Conservation (phyloP, 78 protist genomes). For the Dictyostelium brefeldianum region DNA sequence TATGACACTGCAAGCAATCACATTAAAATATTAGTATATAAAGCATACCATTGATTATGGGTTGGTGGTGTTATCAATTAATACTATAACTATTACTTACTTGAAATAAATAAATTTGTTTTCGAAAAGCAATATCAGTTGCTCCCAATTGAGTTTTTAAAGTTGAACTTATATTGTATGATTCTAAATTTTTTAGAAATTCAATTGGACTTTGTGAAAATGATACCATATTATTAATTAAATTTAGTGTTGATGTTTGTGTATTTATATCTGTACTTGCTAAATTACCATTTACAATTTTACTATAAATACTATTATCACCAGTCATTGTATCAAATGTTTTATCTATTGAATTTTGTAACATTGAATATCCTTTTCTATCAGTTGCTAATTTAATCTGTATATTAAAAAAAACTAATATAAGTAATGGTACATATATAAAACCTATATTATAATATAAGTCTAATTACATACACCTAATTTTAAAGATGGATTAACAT, state of each 20-base stretch:
- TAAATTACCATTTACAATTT: slow-evolving; percentile 34
- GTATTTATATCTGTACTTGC: slow-evolving; percentile 58
- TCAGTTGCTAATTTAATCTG: slow-evolving; percentile 25
- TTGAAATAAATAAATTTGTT: slow-evolving; percentile 69
- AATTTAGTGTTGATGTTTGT: slow-evolving; percentile 46
- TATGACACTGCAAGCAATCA: not conserved
- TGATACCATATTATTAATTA: slow-evolving; percentile 46
- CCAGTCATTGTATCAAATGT: slow-evolving; percentile 17
- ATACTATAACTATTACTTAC: not conserved
- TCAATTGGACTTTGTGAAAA: slow-evolving; percentile 21
- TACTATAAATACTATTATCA: slow-evolving; percentile 25
- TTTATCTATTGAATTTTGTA: slow-evolving; percentile 25
- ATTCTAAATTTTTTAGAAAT: slow-evolving; percentile 36
- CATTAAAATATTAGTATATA: not conserved
- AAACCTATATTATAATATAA: not conserved
- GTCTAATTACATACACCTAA: slow-evolving; percentile 42
- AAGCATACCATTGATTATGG: no score
- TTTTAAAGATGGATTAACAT: slow-evolving; percentile 57
- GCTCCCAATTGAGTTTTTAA: slow-evolving; percentile 40
- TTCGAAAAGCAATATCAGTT: slow-evolving; percentile 33
- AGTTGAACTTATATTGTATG: slow-evolving; percentile 1
- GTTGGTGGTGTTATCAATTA: not conserved
- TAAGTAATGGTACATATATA: not conserved
- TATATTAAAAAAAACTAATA: not conserved
- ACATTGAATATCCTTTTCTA: slow-evolving; percentile 56